Percentiles rank a stretch among this genome's conserved stretches.
These are phyloP conservation scores for Saccharum officinarum DNA, from an alignment of 176 grass and related monocot genomes.

Conservation along the genomic window DNA sequence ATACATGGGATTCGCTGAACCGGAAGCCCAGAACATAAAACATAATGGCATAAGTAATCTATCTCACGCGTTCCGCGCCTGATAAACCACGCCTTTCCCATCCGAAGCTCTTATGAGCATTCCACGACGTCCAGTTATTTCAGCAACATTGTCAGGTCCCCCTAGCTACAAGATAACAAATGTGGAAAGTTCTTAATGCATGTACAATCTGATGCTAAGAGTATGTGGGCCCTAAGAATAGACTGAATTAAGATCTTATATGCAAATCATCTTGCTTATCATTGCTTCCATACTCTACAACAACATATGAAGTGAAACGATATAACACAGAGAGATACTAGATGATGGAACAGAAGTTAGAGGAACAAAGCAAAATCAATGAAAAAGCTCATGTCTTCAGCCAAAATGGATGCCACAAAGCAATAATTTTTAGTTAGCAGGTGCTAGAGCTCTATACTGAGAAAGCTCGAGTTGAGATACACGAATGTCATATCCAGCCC, in stretches of 20 bases:
- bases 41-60: slow-evolving; percentile 38
- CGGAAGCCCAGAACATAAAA: slow-evolving; percentile 30
- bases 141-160: slow-evolving; percentile 92
- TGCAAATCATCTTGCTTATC: background rate
- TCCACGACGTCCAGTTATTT: slow-evolving; percentile 94
- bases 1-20: slow-evolving; percentile 22
- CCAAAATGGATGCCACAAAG: slow-evolving; percentile 13
- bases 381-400: slow-evolving; percentile 18
- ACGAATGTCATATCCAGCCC: background rate
- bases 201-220: slow-evolving; percentile 22
- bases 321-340: background rate
- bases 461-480: slow-evolving; percentile 10
- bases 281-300: slow-evolving; percentile 7
- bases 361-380: background rate
- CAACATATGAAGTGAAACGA: background rate
- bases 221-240: background rate
- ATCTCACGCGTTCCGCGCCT: slow-evolving; percentile 83
- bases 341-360: slow-evolving; percentile 1
- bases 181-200: slow-evolving; percentile 26
- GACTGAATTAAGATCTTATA: slow-evolving; percentile 29
- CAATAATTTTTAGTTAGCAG: background rate
- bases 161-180: slow-evolving; percentile 67
- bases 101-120: slow-evolving; percentile 87
- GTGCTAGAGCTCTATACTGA: background rate
- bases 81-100: slow-evolving; percentile 95